Base-by-base conservation (phyloP, 768 basidiomycete species). In the Suillus americanus region DNA sequence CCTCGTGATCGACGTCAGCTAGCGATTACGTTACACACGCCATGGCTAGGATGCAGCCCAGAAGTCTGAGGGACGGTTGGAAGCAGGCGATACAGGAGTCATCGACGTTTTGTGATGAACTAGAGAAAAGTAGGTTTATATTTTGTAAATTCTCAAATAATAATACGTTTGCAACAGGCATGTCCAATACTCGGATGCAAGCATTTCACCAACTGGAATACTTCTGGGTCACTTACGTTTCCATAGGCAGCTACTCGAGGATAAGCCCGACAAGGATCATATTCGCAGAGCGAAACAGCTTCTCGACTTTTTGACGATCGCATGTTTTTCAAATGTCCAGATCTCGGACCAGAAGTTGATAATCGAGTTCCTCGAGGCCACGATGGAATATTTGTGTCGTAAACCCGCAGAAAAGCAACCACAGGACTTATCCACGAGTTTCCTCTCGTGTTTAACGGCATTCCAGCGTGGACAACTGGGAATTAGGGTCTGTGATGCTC, bases 361-460 rank as follows among this genome's bases (percentile, higher is more conserved):
- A 10, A 35, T 59, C 6, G 35, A 35, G 13, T 62, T 62, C 18
- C 62, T 62, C 2, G 28, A 38, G 9, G 57, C 62, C 13, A 59
- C 41, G 23, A n/a, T 59, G 8, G 28, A 59, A 40, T 40, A 38
- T 23, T 30, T 62, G 18, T 41, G 25, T 40, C 53, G 25, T 20
- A 25, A 59, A 38, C 41, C 62, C 28, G 23, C 37, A 9, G 20
- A 20, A 30, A 48, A 65, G 23, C 53, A 51, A 40, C 37, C 28
- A 14, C 60, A 62, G 2, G 62, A 73, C 25, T 69, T 85, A 45
- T 74, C 74, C 37, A 77, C 80, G 61, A 68, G 75, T 6, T 64
- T 82, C 7, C 65, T 86, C 57, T 72, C 66, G 12, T 75, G 78
- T 41, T 68, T 79, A 20, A 74, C 82, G 25, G 68, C 69, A n/a